Evolutionary conservation across 768 basidiomycete species (phyloP).

Genomic region (Boletellus emodensis): DNA sequence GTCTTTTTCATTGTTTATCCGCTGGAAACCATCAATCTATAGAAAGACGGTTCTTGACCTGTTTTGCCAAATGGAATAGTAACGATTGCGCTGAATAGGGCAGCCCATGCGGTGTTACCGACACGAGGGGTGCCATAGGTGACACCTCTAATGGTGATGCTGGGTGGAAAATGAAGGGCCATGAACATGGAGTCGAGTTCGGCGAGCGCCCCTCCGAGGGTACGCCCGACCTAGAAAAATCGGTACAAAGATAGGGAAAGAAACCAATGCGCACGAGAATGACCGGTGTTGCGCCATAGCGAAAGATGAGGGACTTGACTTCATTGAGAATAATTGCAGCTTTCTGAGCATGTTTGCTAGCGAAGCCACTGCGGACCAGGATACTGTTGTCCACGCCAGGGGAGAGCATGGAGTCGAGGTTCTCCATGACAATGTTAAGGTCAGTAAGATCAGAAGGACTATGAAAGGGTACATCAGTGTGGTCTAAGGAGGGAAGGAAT

Average conservation of each 20-base stretch:
- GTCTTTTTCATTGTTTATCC: slow-evolving; percentile 35
- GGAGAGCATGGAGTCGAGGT: slow-evolving; percentile 46
- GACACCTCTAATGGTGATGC: slow-evolving; percentile 30
- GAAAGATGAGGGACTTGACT: slow-evolving; percentile 38
- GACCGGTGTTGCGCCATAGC: slow-evolving; percentile 37
- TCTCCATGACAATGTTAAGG: slow-evolving; percentile 36
- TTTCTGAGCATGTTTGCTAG: slow-evolving; percentile 45
- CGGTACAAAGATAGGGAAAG: not conserved
- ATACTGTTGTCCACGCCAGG: slow-evolving; percentile 47
- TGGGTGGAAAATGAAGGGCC: slow-evolving; percentile 42
- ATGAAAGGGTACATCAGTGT: not conserved
- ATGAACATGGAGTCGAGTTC: slow-evolving; percentile 49
- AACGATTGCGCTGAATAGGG: slow-evolving; percentile 25
- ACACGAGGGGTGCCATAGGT: slow-evolving; percentile 32
- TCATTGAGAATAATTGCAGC: slow-evolving; percentile 43
- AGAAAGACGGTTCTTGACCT: not conserved
- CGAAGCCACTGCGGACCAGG: slow-evolving; percentile 52
- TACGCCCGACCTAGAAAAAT: slow-evolving; percentile 40
- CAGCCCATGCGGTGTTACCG: slow-evolving; percentile 27
- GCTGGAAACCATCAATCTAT: slow-evolving; percentile 24
- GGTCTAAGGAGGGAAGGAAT: not conserved
- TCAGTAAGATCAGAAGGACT: slow-evolving; percentile 54
- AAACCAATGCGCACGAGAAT: slow-evolving; percentile 33
- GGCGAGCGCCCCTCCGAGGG: slow-evolving; percentile 51
- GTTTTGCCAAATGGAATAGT: not conserved